Conservation (phyloP, 2,329 filamentous ascomycete genomes). For the Cordyceps fumosorosea region DNA sequence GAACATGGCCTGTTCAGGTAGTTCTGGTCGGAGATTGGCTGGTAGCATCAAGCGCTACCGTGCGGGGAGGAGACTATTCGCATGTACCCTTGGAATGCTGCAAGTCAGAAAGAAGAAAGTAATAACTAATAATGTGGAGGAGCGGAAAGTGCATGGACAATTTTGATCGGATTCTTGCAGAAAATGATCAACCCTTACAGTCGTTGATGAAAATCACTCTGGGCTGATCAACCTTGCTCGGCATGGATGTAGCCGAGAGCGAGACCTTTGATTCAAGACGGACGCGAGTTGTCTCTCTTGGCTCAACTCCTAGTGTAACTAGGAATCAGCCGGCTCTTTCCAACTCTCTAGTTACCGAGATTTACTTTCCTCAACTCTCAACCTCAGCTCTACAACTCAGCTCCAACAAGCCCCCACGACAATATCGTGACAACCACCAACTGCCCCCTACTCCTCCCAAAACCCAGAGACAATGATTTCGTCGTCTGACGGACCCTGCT, state of each 20-base stretch:
- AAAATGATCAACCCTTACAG: no score
- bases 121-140: background rate
- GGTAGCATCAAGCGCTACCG: background rate
- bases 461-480: background rate
- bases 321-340: no score
- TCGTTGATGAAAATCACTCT: no score
- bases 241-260: background rate
- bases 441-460: background rate
- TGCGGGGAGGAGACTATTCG: background rate
- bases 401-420: background rate
- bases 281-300: background rate
- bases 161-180: no score
- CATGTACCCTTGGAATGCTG: background rate
- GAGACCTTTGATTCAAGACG: background rate
- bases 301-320: no score
- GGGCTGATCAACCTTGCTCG: background rate
- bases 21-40: conserved; percentile 8
- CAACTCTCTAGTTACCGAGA: no score
- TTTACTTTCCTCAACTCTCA: no score
- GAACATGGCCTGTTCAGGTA: background rate
- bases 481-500: conserved; percentile 11
- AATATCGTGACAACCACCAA: background rate
- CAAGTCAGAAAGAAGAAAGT: background rate
- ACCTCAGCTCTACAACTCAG: background rate
- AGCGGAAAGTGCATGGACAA: background rate